Conservation (phyloP, 2,329 filamentous ascomycete genomes). For the Stromatinia cepivora region DNA sequence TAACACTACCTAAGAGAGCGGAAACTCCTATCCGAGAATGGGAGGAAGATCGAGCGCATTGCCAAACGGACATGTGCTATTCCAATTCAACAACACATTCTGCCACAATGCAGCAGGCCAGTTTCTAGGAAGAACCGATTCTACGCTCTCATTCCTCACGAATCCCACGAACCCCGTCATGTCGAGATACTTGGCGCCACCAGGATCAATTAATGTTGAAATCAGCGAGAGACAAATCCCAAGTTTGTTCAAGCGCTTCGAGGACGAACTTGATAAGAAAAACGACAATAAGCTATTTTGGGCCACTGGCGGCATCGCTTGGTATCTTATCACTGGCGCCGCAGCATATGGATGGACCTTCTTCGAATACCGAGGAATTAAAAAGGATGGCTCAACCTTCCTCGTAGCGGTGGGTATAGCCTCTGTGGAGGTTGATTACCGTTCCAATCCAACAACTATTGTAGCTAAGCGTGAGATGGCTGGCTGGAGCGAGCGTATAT, state of each 20-base stretch:
- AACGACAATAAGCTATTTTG: conserved; percentile 10
- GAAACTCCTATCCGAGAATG: conserved; percentile 29
- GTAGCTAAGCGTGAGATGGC: conserved; percentile 15
- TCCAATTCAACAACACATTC: conserved; percentile 35
- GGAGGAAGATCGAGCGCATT: conserved; percentile 29
- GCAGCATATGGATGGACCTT: conserved; percentile 23
- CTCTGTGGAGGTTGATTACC: conserved; percentile 18
- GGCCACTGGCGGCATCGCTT: conserved; percentile 20
- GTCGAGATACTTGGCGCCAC: conserved; percentile 24
- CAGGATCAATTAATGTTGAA: conserved; percentile 7
- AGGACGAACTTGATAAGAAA: conserved; percentile 19
- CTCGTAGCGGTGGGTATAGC: conserved; percentile 20
- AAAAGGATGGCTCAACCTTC: conserved; percentile 14
- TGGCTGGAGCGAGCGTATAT: conserved; percentile 9
- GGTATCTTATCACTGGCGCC: conserved; percentile 8
- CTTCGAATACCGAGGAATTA: conserved; percentile 15
- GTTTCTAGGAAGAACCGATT: conserved; percentile 24
- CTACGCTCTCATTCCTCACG: conserved; percentile 22
- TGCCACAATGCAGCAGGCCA: conserved; percentile 25
- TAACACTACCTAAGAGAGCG: conserved; percentile 24
- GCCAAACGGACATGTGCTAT: conserved; percentile 25
- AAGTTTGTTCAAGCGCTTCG: conserved; percentile 12
- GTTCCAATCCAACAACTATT: conserved; percentile 11
- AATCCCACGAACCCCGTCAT: conserved; percentile 21
- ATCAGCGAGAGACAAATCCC: conserved; percentile 23